phyloP scores from a whole-genome alignment of 306 rosid genomes.

The Begonia fuchsioides region DNA sequence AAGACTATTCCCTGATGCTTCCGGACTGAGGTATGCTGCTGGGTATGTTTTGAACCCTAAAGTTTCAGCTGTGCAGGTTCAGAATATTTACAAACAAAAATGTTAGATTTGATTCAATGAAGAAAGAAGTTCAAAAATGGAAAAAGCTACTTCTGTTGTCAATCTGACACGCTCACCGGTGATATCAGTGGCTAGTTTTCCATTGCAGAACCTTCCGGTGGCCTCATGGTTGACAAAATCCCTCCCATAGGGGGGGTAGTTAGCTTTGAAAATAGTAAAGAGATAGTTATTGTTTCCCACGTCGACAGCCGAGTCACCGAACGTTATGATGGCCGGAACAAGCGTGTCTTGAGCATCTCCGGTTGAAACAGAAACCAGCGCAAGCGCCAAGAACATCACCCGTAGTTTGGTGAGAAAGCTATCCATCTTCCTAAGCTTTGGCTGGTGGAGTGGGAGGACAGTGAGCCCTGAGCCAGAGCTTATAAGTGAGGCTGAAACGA shows the following conservation, averaged over 20 bases:
- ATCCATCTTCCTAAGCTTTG: background rate
- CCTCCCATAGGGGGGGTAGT: slow-evolving; percentile 63
- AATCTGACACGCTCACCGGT: slow-evolving; percentile 19
- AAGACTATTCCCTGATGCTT: slow-evolving; percentile 84
- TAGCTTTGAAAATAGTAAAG: slow-evolving; percentile 26
- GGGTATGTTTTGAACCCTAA: slow-evolving; percentile 66
- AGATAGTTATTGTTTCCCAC: slow-evolving; percentile 51
- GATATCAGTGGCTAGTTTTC: slow-evolving; percentile 46
- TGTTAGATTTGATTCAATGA: no score
- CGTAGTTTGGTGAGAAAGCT: background rate
- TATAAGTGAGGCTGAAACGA: no score
- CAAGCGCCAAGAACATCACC: background rate
- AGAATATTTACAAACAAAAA: background rate
- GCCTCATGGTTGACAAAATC: slow-evolving; percentile 34
- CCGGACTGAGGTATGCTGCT: slow-evolving; percentile 84
- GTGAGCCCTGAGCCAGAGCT: no score
- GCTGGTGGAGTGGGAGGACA: background rate
- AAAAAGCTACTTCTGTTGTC: background rate
- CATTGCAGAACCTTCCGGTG: slow-evolving; percentile 64
- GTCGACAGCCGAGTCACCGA: slow-evolving; percentile 60
- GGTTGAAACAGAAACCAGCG: background rate
- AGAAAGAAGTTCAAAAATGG: background rate
- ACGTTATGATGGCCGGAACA: slow-evolving; percentile 55
- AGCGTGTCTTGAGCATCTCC: slow-evolving; percentile 1
- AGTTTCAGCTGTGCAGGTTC: slow-evolving; percentile 38